Conservation (phyloP, 805 yeast genomes). For the Phaffomyces opuntiae region DNA sequence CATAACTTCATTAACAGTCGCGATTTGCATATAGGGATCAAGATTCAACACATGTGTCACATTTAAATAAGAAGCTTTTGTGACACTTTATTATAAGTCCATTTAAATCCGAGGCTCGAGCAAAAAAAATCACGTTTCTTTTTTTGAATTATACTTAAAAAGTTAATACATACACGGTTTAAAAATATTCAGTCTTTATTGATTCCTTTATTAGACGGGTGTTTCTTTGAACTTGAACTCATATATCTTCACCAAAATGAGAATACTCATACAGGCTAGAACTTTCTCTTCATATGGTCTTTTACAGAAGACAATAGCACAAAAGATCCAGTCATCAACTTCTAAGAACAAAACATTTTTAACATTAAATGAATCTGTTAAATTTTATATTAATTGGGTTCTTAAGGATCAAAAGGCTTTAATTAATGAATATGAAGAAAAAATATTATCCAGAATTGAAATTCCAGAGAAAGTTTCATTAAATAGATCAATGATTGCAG, state of each 20-base stretch:
- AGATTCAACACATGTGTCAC: no score
- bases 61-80: no score
- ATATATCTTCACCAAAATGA: not conserved
- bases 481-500: conserved; percentile 8
- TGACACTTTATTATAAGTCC: no score
- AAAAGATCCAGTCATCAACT: conserved; percentile 4
- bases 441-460: conserved; percentile 7
- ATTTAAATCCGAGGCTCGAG: no score
- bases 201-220: no score
- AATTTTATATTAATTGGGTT: conserved; percentile 16
- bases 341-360: not conserved
- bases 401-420: conserved; percentile 6
- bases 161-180: no score
- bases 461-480: conserved; percentile 9
- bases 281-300: conserved; percentile 3
- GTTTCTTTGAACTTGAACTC: not conserved
- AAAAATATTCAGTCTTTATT: no score
- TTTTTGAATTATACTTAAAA: no score
- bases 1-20: no score
- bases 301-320: conserved; percentile 6
- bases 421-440: conserved; percentile 15
- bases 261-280: not conserved
- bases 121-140: no score
- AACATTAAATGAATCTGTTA: conserved; percentile 4
- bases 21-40: no score